phyloP scores from a whole-genome alignment of 176 grass and related monocot genomes.

The Coix lacrymajobi region DNA sequence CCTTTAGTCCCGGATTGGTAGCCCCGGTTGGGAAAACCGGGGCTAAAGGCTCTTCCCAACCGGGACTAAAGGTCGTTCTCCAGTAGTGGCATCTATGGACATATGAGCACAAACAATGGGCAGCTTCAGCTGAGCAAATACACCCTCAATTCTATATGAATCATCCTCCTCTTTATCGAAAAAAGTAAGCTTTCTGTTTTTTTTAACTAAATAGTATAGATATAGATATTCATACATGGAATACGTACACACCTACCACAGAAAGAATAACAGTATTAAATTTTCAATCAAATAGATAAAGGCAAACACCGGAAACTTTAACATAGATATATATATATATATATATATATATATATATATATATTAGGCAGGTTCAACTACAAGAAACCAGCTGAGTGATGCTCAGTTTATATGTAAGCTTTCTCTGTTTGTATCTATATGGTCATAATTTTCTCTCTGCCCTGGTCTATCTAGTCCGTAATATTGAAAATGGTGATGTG shows the following conservation, averaged over 20 bases:
- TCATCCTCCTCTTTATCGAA: neutral
- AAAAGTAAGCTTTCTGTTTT: neutral
- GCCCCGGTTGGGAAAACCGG: too few species aligned
- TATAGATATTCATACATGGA: too few species aligned
- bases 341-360: too few species aligned
- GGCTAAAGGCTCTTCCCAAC: too few species aligned
- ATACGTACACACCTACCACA: too few species aligned
- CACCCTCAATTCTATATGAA: neutral
- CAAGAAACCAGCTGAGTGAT: too few species aligned
- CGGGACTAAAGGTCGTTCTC: too few species aligned
- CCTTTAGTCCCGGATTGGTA: too few species aligned
- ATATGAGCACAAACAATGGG: neutral
- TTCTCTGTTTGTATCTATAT: neutral
- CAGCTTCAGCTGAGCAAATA: neutral
- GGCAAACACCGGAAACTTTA: neutral
- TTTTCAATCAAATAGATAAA: neutral
- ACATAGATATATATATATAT: too few species aligned
- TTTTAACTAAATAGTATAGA: neutral
- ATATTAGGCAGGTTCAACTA: too few species aligned
- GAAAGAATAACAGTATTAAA: neutral
- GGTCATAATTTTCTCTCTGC: neutral
- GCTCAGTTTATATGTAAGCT: neutral
- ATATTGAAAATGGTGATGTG: neutral
- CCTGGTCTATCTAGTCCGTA: neutral
- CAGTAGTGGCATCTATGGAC: too few species aligned